Percentiles rank a stretch among this genome's conserved stretches.
Evolutionary conservation across 2,329 filamentous ascomycete species (phyloP).

Genomic region (Ceratocystis diversiconidia): DNA sequence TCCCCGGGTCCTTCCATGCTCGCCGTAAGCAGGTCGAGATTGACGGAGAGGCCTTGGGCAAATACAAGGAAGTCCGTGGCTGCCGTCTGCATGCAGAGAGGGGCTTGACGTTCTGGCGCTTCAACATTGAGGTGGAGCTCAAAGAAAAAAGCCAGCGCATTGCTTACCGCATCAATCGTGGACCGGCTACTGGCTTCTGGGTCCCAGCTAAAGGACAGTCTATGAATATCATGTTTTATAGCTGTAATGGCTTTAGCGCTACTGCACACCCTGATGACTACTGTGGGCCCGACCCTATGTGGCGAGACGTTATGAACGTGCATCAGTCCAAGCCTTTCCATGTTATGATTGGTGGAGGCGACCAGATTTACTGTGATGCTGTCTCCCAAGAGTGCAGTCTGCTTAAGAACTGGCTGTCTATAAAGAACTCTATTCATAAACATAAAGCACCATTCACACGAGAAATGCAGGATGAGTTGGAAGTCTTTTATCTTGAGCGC

Average conservation of each 20-base stretch:
- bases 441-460: constrained; percentile 61
- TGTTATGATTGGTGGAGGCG: constrained; percentile 93
- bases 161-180: constrained; percentile 88
- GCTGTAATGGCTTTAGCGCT: constrained; percentile 87
- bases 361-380: constrained; percentile 91
- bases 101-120: constrained; percentile 91
- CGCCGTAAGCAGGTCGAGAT: constrained; percentile 38
- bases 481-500: constrained; percentile 72
- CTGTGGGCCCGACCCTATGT: constrained; percentile 87
- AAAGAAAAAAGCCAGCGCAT: constrained; percentile 65
- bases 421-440: constrained; percentile 68
- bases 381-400: constrained; percentile 59
- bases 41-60: constrained; percentile 69
- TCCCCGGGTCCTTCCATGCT: constrained; percentile 39
- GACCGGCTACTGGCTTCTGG: constrained; percentile 84
- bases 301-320: constrained; percentile 86
- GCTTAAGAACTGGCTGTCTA: constrained; percentile 74
- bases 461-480: constrained; percentile 78
- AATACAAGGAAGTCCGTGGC: constrained; percentile 71
- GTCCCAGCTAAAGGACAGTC: constrained; percentile 68
- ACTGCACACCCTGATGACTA: constrained; percentile 65
- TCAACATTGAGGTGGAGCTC: constrained; percentile 87
- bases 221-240: constrained; percentile 99
- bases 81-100: constrained; percentile 71
- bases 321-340: constrained; percentile 91